phyloP scores from a whole-genome alignment of 306 rosid species.

The Sophora flavescens region DNA sequence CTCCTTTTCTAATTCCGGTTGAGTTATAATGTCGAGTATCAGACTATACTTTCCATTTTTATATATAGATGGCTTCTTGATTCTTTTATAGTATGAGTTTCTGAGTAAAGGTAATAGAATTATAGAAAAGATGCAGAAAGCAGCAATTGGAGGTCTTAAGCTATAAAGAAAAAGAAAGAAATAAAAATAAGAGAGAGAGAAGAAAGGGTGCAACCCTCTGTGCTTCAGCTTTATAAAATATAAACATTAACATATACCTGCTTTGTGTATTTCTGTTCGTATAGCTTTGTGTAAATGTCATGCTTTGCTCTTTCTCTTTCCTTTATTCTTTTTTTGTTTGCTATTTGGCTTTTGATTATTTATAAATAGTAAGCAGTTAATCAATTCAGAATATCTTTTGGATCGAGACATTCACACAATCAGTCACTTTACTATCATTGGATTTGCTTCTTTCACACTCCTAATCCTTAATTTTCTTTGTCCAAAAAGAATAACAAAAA shows the following conservation, averaged over 20 bases:
- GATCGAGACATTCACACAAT: too few relatives aligned
- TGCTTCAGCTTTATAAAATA: slow-evolving; percentile 29
- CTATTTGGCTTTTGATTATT: slow-evolving; percentile 15
- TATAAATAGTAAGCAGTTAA: background rate
- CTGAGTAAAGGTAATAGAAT: slow-evolving; percentile 23
- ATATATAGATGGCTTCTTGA: slow-evolving; percentile 10
- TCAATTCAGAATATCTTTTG: slow-evolving; percentile 20
- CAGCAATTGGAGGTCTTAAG: slow-evolving; percentile 3
- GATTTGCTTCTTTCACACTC: too few relatives aligned
- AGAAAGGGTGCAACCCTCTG: background rate
- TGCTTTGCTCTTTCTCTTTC: slow-evolving; percentile 35
- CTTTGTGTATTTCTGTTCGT: slow-evolving; percentile 17
- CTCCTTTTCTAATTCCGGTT: slow-evolving; percentile 6
- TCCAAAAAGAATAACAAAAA: too few relatives aligned
- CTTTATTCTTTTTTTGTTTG: background rate
- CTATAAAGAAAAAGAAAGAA: slow-evolving; percentile 11
- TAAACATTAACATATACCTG: background rate
- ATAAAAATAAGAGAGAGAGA: background rate
- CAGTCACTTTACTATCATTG: too few relatives aligned
- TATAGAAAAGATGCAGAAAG: slow-evolving; percentile 36
- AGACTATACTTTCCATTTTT: slow-evolving; percentile 29
- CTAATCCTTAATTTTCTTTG: too few relatives aligned
- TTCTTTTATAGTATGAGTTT: slow-evolving; percentile 7
- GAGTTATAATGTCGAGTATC: slow-evolving; percentile 25
- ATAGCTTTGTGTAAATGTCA: background rate